Evolutionary conservation across 768 basidiomycete genomes (phyloP).

Genomic region (Omphalotus guepiniiformis): DNA sequence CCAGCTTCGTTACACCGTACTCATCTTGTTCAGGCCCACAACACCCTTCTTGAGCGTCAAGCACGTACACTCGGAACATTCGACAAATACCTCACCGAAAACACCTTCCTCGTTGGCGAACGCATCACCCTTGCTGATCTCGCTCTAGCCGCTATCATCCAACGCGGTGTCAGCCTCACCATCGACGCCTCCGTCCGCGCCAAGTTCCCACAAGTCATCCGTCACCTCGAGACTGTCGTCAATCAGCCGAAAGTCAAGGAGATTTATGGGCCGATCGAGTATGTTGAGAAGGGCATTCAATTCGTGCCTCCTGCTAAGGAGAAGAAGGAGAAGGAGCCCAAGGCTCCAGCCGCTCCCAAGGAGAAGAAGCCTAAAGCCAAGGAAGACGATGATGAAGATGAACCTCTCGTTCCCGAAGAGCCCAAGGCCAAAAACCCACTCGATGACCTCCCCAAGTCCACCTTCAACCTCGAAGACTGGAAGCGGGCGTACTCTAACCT

Average conservation of each 20-base stretch:
- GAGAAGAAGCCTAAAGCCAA: conserved; percentile 53
- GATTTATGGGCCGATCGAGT: conserved; percentile 56
- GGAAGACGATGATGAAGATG: conserved; percentile 75
- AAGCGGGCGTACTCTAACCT: conserved; percentile 98
- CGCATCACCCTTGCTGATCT: conserved; percentile 94
- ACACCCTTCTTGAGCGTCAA: conserved; percentile 46
- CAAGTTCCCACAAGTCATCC: conserved; percentile 72
- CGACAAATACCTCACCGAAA: conserved; percentile 66
- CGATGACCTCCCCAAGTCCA: conserved; percentile 83
- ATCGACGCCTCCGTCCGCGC: conserved; percentile 65
- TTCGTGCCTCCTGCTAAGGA: conserved; percentile 75
- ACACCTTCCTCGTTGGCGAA: conserved; percentile 91
- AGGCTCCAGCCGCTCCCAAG: conserved; percentile 31
- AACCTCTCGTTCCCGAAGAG: conserved; percentile 65
- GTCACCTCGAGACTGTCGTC: conserved; percentile 81
- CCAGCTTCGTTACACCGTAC: not conserved
- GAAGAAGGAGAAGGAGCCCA: conserved; percentile 59
- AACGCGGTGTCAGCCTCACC: conserved; percentile 46
- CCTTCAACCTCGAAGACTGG: conserved; percentile 93
- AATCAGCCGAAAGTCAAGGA: conserved; percentile 77
- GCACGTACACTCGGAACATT: conserved; percentile 59
- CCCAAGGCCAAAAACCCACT: conserved; percentile 95
- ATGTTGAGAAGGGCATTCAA: conserved; percentile 64
- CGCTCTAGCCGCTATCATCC: conserved; percentile 55
- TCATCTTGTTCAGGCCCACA: conserved; percentile 50